Evolutionary conservation across 106 monocot species (phyloP), one percentile per base, ranked within the genome.

Genomic region (Phalaenopsis equestris): DNA sequence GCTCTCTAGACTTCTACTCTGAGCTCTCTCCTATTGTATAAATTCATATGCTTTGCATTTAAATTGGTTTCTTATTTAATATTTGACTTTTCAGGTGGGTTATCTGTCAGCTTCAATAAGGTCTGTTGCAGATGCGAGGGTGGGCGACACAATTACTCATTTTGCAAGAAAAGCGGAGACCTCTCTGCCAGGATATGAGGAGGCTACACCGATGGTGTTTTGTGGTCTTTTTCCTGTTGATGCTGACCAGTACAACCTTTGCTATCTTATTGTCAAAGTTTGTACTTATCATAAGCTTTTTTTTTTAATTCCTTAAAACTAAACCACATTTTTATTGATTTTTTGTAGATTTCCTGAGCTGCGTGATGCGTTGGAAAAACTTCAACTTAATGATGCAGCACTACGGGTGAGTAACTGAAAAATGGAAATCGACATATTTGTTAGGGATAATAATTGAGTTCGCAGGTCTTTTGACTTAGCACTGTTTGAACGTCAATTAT

Each of bases 331-430:
- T 55, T 23, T 67, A 21, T 42, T 30, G 79, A 38, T 37, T 68
- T 11, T 82, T 80, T 24, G 47, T 81, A 96, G 96, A 86, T 97
- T 94, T 86, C 87, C 88, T 80, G 97, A 94, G 77, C 86, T 97
- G 76, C 92, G 94, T 73, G 97, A 97, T 79, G 92, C 97, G 83
- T 84, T 97, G 83, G 97, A 97, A 79, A 97, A 97, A 52, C 94
- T 97, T 83, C 97, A 97, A 81, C 90, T 97, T 15, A 97, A 97
- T 88, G 97, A 97, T 87, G 92, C 97, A 45, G 90, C 97, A 82
- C 55, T 97, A 24, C 90, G 94, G 90, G 96, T 87, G 61, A 73
- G 79, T 41, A 77, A 36, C 41, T 41, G 46, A 55, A 55, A 37
- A 23, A 24, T 65, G 24, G 12, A 64, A 65, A 65, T 24, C 9